phyloP scores from a whole-genome alignment of 805 yeast genomes.

The Sugiyamaella qingdaonensis region DNA sequence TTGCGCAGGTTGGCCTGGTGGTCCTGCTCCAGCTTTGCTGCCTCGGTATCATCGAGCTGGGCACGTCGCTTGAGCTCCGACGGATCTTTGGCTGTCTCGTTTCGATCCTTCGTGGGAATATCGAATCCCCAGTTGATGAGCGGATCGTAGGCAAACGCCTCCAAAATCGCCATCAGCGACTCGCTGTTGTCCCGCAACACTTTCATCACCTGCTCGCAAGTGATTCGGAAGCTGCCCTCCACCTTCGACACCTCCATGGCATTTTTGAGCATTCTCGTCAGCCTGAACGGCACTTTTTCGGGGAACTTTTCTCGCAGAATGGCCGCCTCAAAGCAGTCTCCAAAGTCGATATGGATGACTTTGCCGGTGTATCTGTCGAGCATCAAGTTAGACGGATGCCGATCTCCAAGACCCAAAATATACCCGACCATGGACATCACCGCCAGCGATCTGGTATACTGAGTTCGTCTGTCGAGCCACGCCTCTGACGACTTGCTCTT shows the following conservation, averaged over 20 bases:
- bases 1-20: conserved; percentile 70
- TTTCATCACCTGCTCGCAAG: conserved; percentile 96
- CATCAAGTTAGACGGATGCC: conserved; percentile 97
- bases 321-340: conserved; percentile 99
- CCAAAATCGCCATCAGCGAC: conserved; percentile 94
- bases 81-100: conserved; percentile 45
- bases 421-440: conserved; percentile 99
- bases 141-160: conserved; percentile 98
- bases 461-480: conserved; percentile 95
- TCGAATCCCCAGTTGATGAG: conserved; percentile 98
- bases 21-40: conserved; percentile 61
- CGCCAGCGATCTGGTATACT: conserved; percentile 91
- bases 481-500: conserved; percentile 95
- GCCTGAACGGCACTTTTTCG: conserved; percentile 94
- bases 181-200: conserved; percentile 91
- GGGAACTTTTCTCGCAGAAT: conserved; percentile 95
- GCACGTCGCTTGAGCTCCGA: conserved; percentile 67
- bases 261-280: conserved; percentile 93
- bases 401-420: conserved; percentile 92
- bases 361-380: conserved; percentile 91
- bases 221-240: conserved; percentile 94
- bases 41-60: conserved; percentile 73
- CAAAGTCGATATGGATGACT: conserved; percentile 95
- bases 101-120: conserved; percentile 54
- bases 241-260: conserved; percentile 99